phyloP scores from a whole-genome alignment of 2,329 filamentous ascomycete genomes.

The Leptographium procerum region DNA sequence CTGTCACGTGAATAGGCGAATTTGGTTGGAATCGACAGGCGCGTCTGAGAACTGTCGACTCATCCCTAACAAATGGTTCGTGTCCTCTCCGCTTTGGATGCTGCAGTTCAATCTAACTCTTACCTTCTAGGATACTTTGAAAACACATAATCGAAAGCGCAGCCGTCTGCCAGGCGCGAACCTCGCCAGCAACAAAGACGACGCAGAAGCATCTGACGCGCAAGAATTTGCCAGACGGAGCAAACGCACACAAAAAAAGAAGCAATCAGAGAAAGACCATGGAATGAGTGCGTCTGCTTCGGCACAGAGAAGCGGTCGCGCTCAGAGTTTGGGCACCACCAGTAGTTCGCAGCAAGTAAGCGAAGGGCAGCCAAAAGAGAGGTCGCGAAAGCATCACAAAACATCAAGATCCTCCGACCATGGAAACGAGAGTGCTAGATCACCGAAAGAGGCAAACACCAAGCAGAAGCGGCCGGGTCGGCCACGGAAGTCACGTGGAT shows the following conservation, averaged over 20 bases:
- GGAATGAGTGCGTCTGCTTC: not conserved
- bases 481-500: not conserved
- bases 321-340: conserved; percentile 10
- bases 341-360: not conserved
- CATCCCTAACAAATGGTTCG: not conserved
- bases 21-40: too few relatives aligned
- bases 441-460: not conserved
- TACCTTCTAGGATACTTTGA: not conserved
- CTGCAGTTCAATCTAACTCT: not conserved
- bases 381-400: not conserved
- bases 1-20: not conserved
- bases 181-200: not conserved
- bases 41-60: not conserved
- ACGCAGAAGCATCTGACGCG: too few relatives aligned
- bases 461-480: not conserved
- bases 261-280: not conserved
- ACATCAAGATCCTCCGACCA: not conserved
- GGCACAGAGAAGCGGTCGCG: conserved; percentile 10
- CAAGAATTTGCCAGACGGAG: not conserved
- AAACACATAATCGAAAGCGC: not conserved
- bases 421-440: not conserved
- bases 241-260: not conserved
- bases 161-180: not conserved
- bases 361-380: not conserved
- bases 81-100: not conserved